phyloP scores from a whole-genome alignment of 169 alveolate species.

The Babesia divergens region DNA sequence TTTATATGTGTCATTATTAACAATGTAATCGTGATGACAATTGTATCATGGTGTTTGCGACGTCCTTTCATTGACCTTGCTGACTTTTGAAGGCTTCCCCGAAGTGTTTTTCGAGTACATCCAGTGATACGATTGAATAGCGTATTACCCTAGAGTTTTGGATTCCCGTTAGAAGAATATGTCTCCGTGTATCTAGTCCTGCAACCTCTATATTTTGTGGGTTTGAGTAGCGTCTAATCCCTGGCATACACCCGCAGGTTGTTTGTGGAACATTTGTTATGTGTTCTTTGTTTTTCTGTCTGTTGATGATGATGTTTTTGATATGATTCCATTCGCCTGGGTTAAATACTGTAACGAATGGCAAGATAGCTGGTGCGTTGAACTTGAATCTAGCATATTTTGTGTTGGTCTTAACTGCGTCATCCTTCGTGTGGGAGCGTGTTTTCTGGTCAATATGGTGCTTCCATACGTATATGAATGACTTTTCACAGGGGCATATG shows the following conservation, averaged over 20 bases:
- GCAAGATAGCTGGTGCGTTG: neutral
- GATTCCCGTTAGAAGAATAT: slow-evolving; percentile 2
- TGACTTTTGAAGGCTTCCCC: too few species aligned
- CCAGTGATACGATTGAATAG: neutral
- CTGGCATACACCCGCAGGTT: neutral
- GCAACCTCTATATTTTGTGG: neutral
- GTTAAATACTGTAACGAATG: slow-evolving; percentile 11
- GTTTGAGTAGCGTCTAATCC: neutral
- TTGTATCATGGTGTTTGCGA: too few species aligned
- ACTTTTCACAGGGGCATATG: slow-evolving; percentile 30
- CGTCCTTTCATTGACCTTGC: too few species aligned
- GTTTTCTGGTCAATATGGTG: neutral
- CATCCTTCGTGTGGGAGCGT: neutral
- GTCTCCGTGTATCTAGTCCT: neutral
- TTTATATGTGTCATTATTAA: too few species aligned
- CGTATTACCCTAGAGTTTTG: neutral
- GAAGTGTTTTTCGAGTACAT: neutral
- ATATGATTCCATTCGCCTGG: slow-evolving; percentile 48
- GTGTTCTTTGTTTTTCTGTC: neutral
- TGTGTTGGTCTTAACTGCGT: neutral
- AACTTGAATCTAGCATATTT: neutral
- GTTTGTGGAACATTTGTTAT: neutral
- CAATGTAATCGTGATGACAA: too few species aligned
- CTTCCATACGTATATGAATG: slow-evolving; percentile 39
- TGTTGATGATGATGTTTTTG: neutral